Evolutionary conservation across 768 basidiomycete species (phyloP).

Genomic region (Cyathus striatus): DNA sequence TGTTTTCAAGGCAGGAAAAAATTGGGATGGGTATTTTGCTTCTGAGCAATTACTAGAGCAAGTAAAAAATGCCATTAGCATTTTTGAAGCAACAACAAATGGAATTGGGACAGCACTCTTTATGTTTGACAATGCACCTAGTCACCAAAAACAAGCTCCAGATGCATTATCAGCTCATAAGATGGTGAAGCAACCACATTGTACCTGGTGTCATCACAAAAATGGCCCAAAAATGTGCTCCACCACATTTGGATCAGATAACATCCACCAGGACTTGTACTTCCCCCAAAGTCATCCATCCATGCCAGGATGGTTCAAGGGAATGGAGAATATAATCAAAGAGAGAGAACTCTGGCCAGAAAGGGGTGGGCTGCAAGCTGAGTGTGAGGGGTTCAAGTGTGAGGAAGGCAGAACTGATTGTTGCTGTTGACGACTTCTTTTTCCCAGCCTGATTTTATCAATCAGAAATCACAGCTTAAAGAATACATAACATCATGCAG

Average conservation of each 20-base stretch:
- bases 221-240: slow-evolving; percentile 15
- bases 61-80: slow-evolving; percentile 20
- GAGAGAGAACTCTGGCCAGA: slow-evolving; percentile 16
- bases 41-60: slow-evolving; percentile 16
- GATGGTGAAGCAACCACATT: slow-evolving; percentile 17
- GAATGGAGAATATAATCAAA: slow-evolving; percentile 26
- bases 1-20: slow-evolving; percentile 23
- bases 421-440: slow-evolving; percentile 19
- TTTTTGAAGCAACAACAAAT: slow-evolving; percentile 21
- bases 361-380: slow-evolving; percentile 14
- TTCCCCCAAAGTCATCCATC: slow-evolving; percentile 21
- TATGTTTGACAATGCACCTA: slow-evolving; percentile 12
- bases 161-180: slow-evolving; percentile 20
- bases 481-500: slow-evolving; percentile 8
- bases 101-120: slow-evolving; percentile 17
- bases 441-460: slow-evolving; percentile 13
- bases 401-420: slow-evolving; percentile 13
- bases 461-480: slow-evolving; percentile 12
- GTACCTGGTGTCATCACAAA: slow-evolving; percentile 8
- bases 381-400: slow-evolving; percentile 25
- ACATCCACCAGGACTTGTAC: slow-evolving; percentile 22
- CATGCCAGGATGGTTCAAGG: slow-evolving; percentile 27
- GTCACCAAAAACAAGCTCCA: slow-evolving; percentile 18
- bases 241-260: slow-evolving; percentile 13
- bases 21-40: slow-evolving; percentile 23